Conservation (phyloP, 2,329 filamentous ascomycete species). For the Colletotrichum agaves region DNA sequence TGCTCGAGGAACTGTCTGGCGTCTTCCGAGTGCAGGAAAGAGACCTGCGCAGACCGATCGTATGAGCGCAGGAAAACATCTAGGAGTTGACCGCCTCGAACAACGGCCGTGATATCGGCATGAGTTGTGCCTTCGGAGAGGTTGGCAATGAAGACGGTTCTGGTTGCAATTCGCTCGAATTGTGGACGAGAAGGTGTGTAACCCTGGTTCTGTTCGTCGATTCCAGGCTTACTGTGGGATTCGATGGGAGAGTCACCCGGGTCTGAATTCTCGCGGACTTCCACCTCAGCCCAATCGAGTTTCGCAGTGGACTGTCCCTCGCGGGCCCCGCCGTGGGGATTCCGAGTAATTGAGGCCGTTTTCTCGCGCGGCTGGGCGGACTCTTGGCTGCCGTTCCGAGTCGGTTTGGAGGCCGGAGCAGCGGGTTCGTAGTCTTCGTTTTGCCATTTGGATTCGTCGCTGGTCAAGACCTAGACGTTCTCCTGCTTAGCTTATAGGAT, state of each 20-base stretch:
- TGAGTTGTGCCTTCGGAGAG: slow-evolving; percentile 72
- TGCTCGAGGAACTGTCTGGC: slow-evolving; percentile 74
- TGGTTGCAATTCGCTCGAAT: slow-evolving; percentile 53
- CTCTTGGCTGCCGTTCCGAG: not conserved
- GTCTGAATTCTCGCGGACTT: not conserved
- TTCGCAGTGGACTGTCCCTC: not conserved
- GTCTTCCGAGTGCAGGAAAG: slow-evolving; percentile 73
- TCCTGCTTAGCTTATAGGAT: not conserved
- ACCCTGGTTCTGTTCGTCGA: not conserved
- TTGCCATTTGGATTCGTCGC: slow-evolving; percentile 34
- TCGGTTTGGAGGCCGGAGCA: not conserved
- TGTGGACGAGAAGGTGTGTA: slow-evolving; percentile 36
- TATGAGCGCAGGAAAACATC: slow-evolving; percentile 72
- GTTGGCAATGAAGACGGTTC: slow-evolving; percentile 72
- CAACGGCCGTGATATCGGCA: slow-evolving; percentile 69
- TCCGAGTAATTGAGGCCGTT: not conserved
- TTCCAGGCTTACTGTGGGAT: not conserved
- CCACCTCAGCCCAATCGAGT: slow-evolving; percentile 12
- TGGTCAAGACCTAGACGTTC: slow-evolving; percentile 31
- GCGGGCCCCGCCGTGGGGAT: not conserved
- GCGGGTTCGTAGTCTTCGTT: slow-evolving; percentile 15
- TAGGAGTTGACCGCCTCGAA: slow-evolving; percentile 77
- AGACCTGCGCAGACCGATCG: slow-evolving; percentile 72
- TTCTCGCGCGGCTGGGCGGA: not conserved
- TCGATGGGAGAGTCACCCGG: not conserved